These are phyloP conservation scores for Dichomitus squalens DNA, from an alignment of 1,284 basidiomycete species.

Conservation along the genomic window DNA sequence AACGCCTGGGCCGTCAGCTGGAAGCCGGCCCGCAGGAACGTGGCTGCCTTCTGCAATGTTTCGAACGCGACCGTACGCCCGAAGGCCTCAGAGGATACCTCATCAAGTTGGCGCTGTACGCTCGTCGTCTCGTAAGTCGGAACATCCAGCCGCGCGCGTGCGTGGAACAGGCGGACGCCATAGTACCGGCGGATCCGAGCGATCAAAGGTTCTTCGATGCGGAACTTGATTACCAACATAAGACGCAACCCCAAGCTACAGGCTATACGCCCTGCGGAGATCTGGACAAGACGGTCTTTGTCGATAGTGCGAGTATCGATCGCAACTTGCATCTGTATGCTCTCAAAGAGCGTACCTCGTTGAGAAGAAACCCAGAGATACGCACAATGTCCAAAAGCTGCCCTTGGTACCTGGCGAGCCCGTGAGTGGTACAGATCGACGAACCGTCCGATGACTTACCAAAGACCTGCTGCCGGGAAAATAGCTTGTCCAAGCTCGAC, in stretches of 20 bases:
- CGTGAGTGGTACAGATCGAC: neutral
- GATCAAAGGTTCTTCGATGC: slow-evolving; percentile 51
- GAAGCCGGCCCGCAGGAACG: slow-evolving; percentile 47
- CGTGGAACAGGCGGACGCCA: slow-evolving; percentile 61
- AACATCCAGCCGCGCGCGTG: slow-evolving; percentile 69
- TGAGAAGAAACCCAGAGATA: neutral
- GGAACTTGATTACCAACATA: slow-evolving; percentile 40
- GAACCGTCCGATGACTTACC: slow-evolving; percentile 36
- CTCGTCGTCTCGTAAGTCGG: slow-evolving; percentile 72
- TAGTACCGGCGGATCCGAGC: slow-evolving; percentile 62
- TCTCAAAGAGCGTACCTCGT: neutral
- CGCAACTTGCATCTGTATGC: slow-evolving; percentile 52
- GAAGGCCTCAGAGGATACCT: slow-evolving; percentile 1
- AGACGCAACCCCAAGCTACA: slow-evolving; percentile 52
- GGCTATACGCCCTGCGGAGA: slow-evolving; percentile 54
- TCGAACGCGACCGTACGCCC: slow-evolving; percentile 58
- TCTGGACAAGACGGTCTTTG: slow-evolving; percentile 52
- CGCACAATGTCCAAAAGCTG: slow-evolving; percentile 53
- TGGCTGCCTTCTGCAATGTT: slow-evolving; percentile 47
- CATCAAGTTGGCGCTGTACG: slow-evolving; percentile 57
- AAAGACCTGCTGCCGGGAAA: slow-evolving; percentile 64
- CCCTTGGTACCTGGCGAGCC: slow-evolving; percentile 58
- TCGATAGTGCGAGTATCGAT: slow-evolving; percentile 67
- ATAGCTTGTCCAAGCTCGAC: slow-evolving; percentile 50
- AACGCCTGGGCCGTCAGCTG: slow-evolving; percentile 60